Base-by-base conservation (phyloP, 2,329 filamentous ascomycete genomes). In the Purpureocillium takamizusanense region DNA sequence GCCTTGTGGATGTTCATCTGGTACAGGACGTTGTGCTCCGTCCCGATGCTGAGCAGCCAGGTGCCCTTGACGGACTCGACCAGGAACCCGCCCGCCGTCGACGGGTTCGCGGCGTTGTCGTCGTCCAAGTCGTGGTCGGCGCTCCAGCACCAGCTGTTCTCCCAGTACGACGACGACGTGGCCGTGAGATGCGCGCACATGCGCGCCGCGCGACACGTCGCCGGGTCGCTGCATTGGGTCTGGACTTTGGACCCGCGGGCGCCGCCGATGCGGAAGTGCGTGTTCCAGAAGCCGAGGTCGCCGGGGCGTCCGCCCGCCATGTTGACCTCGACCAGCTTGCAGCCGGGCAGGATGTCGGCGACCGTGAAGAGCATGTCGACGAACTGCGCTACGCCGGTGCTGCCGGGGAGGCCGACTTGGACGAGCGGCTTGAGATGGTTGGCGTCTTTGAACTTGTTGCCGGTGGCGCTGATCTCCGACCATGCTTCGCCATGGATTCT, bases 11-110 rank as follows among this genome's bases (percentile, higher is more conserved):
- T 57, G 35, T 72, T 66, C 51, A 72, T 71, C 46, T 76, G 66
- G 52, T 76, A 76, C 27, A 76, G 52, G 5, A 63, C 59, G 34
- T 53, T 55, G 51, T 76, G 72, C 51, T 76, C 72, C 18, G 65
- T 67, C 1, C 64, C 63, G 3, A 68, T 70, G 21, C 69, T 72
- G 35, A 69, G 57, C 35, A 76, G 54, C 72, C 72, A 76, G 25
- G 64, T 69, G 4, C 66, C 65, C 4, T 56, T 52, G 13, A 61
- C 60, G 18, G 61, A 62, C 45, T 71, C 65, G 30, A 69, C 53
- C 4, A 70, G 53, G 3, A 66, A 49, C 28, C 68, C 67, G 18
- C 72, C 63, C 11, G 63, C 72, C 29, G 62, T 59, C 33, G 61
- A 66, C 27, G 68, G 68, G 34, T 58, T 62, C 37, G 61, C 62